Evolutionary conservation across 176 grass and related monocot species (phyloP).

Genomic region (Triticum urartu): DNA sequence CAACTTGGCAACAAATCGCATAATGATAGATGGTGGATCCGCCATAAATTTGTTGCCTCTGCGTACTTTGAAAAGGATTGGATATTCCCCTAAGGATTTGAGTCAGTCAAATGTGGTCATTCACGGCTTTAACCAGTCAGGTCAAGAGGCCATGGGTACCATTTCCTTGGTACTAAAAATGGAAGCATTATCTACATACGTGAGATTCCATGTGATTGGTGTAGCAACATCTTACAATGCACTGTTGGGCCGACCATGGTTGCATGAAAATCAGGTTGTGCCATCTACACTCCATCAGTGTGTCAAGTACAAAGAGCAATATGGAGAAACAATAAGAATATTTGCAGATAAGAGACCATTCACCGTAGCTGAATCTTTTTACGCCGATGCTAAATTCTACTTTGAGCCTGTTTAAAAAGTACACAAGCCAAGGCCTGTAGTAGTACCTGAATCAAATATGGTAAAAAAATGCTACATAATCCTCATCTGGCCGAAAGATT

Average conservation of each 20-base stretch:
- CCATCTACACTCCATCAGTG: background rate
- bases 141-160: background rate
- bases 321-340: background rate
- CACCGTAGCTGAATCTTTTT: background rate
- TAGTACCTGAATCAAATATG: background rate
- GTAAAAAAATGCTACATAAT: accelerated
- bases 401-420: background rate
- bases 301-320: background rate
- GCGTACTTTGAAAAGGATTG: background rate
- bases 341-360: background rate
- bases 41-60: background rate
- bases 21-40: background rate
- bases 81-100: background rate
- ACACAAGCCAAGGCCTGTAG: background rate
- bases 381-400: background rate
- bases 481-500: background rate
- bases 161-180: background rate
- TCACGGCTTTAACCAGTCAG: background rate
- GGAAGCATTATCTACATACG: background rate
- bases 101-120: background rate
- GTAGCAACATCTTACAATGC: background rate
- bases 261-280: background rate
- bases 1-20: background rate
- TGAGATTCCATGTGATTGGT: background rate
- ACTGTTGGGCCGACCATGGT: background rate